Percentiles rank a stretch among this genome's conserved stretches.
phyloP scores from a whole-genome alignment of 176 grass and related monocot species.

The Leersia perrieri region DNA sequence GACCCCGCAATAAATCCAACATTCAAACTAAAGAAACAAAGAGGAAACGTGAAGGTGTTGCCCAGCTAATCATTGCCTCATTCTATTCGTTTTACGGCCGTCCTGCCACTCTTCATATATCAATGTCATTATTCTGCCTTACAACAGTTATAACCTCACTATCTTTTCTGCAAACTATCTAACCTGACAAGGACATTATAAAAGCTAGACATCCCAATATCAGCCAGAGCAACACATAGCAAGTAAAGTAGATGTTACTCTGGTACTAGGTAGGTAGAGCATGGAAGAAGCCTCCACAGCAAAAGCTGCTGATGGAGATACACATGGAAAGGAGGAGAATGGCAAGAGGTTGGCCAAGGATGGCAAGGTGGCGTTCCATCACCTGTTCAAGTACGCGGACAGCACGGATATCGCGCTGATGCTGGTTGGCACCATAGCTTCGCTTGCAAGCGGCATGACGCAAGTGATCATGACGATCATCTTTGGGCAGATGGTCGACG shows the following conservation, averaged over 20 bases:
- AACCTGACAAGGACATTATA: conserved; percentile 15
- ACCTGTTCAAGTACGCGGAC: conserved; percentile 35
- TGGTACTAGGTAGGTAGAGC: neutral
- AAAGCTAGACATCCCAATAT: neutral
- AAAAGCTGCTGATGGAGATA: neutral
- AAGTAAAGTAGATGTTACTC: neutral
- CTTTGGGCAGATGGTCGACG: conserved; percentile 36
- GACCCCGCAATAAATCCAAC: neutral
- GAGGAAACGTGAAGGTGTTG: neutral
- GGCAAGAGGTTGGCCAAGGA: neutral
- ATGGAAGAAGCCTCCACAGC: conserved; percentile 16
- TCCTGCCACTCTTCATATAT: neutral
- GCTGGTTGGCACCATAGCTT: conserved; percentile 11
- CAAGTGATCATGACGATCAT: conserved; percentile 36
- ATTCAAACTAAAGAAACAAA: neutral
- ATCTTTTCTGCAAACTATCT: neutral
- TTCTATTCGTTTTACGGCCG: neutral
- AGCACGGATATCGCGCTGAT: conserved; percentile 25
- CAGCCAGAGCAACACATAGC: neutral
- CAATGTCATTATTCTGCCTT: neutral
- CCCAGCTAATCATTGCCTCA: neutral
- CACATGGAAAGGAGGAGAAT: neutral
- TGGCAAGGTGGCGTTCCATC: conserved; percentile 24
- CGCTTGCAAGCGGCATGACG: conserved; percentile 28
- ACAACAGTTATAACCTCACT: neutral